Conservation (phyloP, 495 filamentous ascomycete species). For the Lasiosphaeris hirsuta region DNA sequence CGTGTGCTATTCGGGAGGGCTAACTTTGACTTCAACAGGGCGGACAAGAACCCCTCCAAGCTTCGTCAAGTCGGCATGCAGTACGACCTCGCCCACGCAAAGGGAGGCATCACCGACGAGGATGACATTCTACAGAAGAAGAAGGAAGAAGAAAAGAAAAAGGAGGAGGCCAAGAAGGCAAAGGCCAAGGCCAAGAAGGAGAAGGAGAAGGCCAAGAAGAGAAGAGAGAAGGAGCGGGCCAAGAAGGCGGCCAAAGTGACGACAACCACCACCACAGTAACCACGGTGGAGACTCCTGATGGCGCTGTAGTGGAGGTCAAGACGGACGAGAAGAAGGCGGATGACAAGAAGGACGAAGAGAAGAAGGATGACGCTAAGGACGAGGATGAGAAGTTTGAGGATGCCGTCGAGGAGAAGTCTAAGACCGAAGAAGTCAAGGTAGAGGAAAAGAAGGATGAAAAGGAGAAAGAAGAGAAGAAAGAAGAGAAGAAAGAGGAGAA, state of each 20-base stretch:
- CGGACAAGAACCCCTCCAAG: conserved; percentile 60
- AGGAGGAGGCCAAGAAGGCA: conserved; percentile 23
- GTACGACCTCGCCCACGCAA: conserved; percentile 68
- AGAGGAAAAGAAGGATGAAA: conserved; percentile 13
- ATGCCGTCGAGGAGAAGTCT: conserved; percentile 13
- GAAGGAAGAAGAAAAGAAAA: conserved; percentile 30
- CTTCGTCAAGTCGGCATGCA: conserved; percentile 67
- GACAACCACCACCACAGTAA: neutral
- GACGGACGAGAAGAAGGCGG: conserved; percentile 14
- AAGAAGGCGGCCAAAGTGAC: conserved; percentile 4
- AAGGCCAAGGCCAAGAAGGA: conserved; percentile 25
- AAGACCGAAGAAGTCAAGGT: conserved; percentile 13
- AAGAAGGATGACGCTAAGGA: conserved; percentile 19
- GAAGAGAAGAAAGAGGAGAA: neutral
- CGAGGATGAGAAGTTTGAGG: conserved; percentile 16
- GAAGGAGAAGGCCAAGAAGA: conserved; percentile 46
- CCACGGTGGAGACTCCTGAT: neutral
- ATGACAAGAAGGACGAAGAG: conserved; percentile 14
- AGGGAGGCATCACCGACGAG: conserved; percentile 65
- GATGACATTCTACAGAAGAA: conserved; percentile 55
- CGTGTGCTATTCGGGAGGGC: neutral
- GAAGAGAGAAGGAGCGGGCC: conserved; percentile 10
- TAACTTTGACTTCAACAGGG: conserved; percentile 20
- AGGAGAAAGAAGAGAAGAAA: conserved; percentile 8
- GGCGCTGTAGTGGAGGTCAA: neutral